Percentiles rank a stretch among this genome's conserved stretches.
These are phyloP conservation scores for Xylaria nigripes DNA, from an alignment of 495 filamentous ascomycete species.

Conservation along the genomic window DNA sequence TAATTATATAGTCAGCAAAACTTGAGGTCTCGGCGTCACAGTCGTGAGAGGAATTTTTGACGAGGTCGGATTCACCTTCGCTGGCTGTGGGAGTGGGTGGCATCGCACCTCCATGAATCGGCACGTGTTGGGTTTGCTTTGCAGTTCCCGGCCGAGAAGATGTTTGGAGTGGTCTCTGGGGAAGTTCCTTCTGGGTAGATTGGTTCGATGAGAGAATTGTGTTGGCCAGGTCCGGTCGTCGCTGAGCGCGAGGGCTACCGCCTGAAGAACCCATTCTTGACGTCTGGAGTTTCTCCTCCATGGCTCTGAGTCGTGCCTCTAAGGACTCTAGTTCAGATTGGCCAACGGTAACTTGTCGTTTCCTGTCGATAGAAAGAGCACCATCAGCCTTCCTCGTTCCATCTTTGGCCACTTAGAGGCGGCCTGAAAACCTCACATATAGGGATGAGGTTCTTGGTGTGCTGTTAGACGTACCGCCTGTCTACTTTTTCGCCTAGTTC, in stretches of 20 bases:
- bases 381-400: conserved; percentile 10
- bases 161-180: conserved; percentile 22
- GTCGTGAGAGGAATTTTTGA: conserved; percentile 26
- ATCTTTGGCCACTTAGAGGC: background rate
- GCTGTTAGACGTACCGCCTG: conserved; percentile 60
- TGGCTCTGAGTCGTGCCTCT: conserved; percentile 72
- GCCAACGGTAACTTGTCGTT: conserved; percentile 54
- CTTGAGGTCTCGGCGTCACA: conserved; percentile 18
- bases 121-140: conserved; percentile 35
- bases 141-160: conserved; percentile 37
- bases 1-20: conserved; percentile 27
- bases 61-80: conserved; percentile 50
- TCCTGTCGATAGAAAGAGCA: conserved; percentile 39
- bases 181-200: conserved; percentile 21
- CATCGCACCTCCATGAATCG: conserved; percentile 39
- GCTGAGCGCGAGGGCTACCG: conserved; percentile 27
- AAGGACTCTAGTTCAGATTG: conserved; percentile 80
- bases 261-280: conserved; percentile 14
- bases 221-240: conserved; percentile 24
- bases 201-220: conserved; percentile 20
- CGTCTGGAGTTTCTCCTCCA: conserved; percentile 68
- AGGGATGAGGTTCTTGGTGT: background rate
- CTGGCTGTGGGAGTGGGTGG: conserved; percentile 49
- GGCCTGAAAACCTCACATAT: conserved; percentile 3
- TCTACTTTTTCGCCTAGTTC: conserved; percentile 70